Evolutionary conservation across 1,284 basidiomycete genomes (phyloP).

Genomic region (Veloboletus limbatus): DNA sequence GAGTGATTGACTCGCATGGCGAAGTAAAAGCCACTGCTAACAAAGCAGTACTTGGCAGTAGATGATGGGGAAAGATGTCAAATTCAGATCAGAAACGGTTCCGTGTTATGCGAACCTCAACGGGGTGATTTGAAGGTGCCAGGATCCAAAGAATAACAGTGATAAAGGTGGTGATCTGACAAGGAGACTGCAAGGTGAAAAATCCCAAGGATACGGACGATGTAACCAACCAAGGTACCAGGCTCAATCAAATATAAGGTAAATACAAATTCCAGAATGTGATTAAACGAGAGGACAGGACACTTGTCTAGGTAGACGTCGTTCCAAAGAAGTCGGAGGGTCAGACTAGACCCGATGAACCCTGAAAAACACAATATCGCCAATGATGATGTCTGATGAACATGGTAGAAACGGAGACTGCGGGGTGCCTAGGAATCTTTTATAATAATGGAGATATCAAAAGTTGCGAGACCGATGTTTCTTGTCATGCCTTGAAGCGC

Average conservation of each 20-base stretch:
- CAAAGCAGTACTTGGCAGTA: too few relatives aligned
- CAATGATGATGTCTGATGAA: constrained; percentile 2
- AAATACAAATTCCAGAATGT: constrained; percentile 25
- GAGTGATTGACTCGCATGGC: not conserved
- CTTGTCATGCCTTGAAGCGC: constrained; percentile 10
- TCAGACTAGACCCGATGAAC: constrained; percentile 2
- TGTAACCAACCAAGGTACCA: constrained; percentile 10
- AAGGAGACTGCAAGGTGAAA: constrained; percentile 3
- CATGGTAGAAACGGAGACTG: constrained; percentile 1
- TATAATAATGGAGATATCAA: constrained; percentile 6
- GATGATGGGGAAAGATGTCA: too few relatives aligned
- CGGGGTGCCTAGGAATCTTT: not conserved
- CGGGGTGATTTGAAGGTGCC: not conserved
- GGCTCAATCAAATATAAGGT: constrained; percentile 21
- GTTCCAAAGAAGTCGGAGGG: constrained; percentile 16
- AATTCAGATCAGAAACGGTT: constrained; percentile 4
- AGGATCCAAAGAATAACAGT: not conserved
- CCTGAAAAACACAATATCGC: constrained; percentile 4
- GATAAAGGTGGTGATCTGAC: not conserved
- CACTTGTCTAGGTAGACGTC: constrained; percentile 28
- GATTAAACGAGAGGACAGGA: constrained; percentile 43
- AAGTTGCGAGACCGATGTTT: constrained; percentile 13
- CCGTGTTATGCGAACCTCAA: not conserved
- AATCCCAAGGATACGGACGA: constrained; percentile 13
- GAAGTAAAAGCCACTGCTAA: not conserved